These are phyloP conservation scores for Trypethelium eluteriae DNA, from an alignment of 495 filamentous ascomycete genomes.

Conservation along the genomic window DNA sequence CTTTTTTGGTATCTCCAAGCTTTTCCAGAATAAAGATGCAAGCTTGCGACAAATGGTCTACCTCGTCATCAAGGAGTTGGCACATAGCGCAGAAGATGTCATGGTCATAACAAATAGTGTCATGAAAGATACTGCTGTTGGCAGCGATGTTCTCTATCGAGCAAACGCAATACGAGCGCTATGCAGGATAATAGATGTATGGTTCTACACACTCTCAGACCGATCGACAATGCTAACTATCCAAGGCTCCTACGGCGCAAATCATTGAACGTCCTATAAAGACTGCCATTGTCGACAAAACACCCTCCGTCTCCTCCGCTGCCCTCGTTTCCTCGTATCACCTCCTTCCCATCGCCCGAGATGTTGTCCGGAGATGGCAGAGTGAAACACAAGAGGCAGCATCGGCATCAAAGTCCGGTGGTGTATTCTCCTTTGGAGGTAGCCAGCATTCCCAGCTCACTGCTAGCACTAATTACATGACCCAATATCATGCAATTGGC, in stretches of 20 bases:
- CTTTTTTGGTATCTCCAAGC: constrained; percentile 98
- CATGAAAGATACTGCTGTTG: constrained; percentile 98
- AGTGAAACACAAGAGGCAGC: constrained; percentile 98
- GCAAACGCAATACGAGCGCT: constrained; percentile 95
- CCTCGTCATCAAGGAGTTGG: constrained; percentile 93
- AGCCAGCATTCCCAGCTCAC: constrained; percentile 57
- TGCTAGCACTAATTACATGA: constrained; percentile 81
- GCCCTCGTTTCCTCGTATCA: constrained; percentile 97
- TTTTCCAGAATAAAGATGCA: constrained; percentile 99
- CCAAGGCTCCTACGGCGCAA: constrained; percentile 87
- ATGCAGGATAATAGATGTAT: constrained; percentile 94
- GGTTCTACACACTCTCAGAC: constrained; percentile 28
- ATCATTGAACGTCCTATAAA: constrained; percentile 98
- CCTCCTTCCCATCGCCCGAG: constrained; percentile 87
- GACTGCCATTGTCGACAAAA: constrained; percentile 98
- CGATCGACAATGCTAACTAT: constrained; percentile 23
- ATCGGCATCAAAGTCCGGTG: constrained; percentile 75
- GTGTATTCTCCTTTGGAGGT: constrained; percentile 84
- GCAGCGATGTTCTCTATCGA: constrained; percentile 89
- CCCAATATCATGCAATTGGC: constrained; percentile 97
- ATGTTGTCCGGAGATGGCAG: constrained; percentile 96
- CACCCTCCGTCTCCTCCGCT: constrained; percentile 92
- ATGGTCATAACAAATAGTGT: constrained; percentile 99
- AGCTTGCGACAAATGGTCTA: constrained; percentile 98
- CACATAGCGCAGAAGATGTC: constrained; percentile 93